Base-by-base conservation (phyloP, 768 basidiomycete genomes). In the Chalciporus chontae region DNA sequence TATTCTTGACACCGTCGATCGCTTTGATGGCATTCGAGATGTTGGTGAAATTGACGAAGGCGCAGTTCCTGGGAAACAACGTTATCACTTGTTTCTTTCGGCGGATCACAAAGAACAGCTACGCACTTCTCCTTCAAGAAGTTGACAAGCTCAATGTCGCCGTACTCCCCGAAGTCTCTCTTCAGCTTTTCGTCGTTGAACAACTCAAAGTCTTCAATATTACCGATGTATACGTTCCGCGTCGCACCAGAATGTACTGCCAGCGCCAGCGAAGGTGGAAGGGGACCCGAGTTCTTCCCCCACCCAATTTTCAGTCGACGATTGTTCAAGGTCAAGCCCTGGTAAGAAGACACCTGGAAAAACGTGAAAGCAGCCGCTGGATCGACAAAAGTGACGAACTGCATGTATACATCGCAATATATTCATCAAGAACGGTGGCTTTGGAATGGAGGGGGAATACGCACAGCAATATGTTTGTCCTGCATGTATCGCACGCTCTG, bases 371-470 rank as follows among this genome's bases (percentile, higher is more conserved):
- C 94, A 44, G 90, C 90, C 0, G 87, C 84, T 10, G 94, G 89
- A 63, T 97, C 94, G 56, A 97, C 85, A 64, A 99, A 98, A 5
- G 93, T 95, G 47, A 97, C 89, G 56, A 98, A 99, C 90, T 94
- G 52, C 3, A 43, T 15, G 39, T 31, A 47, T 43, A 27, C 15
- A 13, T 38, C 31, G 17, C 1, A 37, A 24, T 8, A 51, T 44
- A n/a, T n/a, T n/a, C 13, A 14, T 40, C 43, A 54, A 51, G 54
- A 34, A 56, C 39, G 1, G 8, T 8, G 8, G 4, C 18, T 7
- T 19, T 13, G 10, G 37, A 24, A 13, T 10, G 18, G 32, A 49
- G 52, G 37, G 45, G 38, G 24, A 40, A 47, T 24, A 79, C 86
- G 57, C 59, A 94, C 90, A 59, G 93, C 93, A 63, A 96, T 96